Percentiles rank a stretch among this genome's conserved stretches.
These are phyloP conservation scores for Tylopilus vinaceipallidus DNA, from an alignment of 768 basidiomycete species.

Conservation along the genomic window DNA sequence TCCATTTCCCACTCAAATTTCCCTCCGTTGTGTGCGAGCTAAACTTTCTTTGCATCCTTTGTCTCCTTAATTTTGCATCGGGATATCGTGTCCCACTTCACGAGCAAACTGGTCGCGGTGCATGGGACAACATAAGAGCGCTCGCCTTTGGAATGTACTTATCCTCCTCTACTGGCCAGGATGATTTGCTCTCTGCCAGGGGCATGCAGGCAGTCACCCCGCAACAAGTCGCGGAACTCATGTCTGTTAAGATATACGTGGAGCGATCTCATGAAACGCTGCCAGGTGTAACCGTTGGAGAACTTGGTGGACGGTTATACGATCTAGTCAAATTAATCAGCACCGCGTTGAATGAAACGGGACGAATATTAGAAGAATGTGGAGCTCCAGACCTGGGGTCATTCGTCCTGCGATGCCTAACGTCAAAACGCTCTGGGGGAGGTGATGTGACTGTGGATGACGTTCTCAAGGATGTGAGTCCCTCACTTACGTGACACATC, in stretches of 20 bases:
- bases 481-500: slow-evolving; percentile 1
- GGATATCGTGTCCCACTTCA: slow-evolving; percentile 78
- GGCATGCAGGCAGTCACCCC: slow-evolving; percentile 58
- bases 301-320: slow-evolving; percentile 71
- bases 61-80: slow-evolving; percentile 80
- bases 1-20: slow-evolving; percentile 78
- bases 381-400: slow-evolving; percentile 72
- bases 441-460: slow-evolving; percentile 47
- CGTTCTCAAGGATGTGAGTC: slow-evolving; percentile 60
- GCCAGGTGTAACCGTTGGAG: slow-evolving; percentile 68
- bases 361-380: slow-evolving; percentile 51
- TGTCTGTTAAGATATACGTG: slow-evolving; percentile 65
- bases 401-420: slow-evolving; percentile 70
- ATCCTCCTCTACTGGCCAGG: slow-evolving; percentile 52
- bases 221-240: slow-evolving; percentile 66
- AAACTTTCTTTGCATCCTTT: slow-evolving; percentile 75
- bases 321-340: slow-evolving; percentile 71
- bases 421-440: slow-evolving; percentile 35
- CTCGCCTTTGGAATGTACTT: slow-evolving; percentile 74
- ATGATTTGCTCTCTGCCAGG: slow-evolving; percentile 60
- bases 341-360: slow-evolving; percentile 68
- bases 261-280: slow-evolving; percentile 71
- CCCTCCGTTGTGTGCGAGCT: slow-evolving; percentile 70
- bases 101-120: slow-evolving; percentile 69
- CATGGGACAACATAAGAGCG: slow-evolving; percentile 80